These are phyloP conservation scores for Coemansia sp. DNA, from an alignment of 192 early-diverging fungal species.

Conservation along the genomic window DNA sequence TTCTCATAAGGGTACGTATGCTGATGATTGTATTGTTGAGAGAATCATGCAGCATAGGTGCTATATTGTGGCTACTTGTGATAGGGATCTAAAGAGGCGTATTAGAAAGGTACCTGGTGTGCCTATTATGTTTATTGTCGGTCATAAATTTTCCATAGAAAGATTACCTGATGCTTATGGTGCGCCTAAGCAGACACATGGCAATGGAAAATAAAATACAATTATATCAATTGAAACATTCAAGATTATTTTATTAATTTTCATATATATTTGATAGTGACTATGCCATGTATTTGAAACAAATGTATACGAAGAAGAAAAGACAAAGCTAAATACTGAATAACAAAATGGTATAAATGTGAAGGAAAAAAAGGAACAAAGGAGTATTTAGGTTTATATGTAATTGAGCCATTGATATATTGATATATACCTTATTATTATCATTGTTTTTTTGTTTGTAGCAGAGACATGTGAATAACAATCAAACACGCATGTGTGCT, in stretches of 20 bases:
- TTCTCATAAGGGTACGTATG: constrained; percentile 97
- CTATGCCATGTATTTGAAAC: not conserved
- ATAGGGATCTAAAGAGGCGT: constrained; percentile 90
- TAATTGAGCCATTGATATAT: too few species aligned
- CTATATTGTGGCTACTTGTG: constrained; percentile 99
- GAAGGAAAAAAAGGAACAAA: not conserved
- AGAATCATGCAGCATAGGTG: constrained; percentile 91
- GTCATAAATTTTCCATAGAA: constrained; percentile 90
- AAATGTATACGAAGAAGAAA: not conserved
- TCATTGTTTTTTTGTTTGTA: too few species aligned
- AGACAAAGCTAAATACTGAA: not conserved
- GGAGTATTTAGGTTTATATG: not conserved
- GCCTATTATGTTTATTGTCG: constrained; percentile 94
- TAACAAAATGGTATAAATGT: not conserved
- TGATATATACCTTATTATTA: too few species aligned
- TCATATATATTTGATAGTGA: not conserved
- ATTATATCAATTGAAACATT: too few species aligned
- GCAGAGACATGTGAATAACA: too few species aligned
- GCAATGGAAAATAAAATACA: not conserved
- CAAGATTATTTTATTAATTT: too few species aligned
- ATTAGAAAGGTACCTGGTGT: constrained; percentile 96
- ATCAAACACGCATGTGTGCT: too few species aligned
- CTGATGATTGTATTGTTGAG: constrained; percentile 97
- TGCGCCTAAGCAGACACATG: constrained; percentile 22
- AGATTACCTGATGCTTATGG: constrained; percentile 76